These are phyloP conservation scores for Medicago truncatula DNA, from an alignment of 306 rosid species.

Conservation along the genomic window MtrunA17r5.0-ANR NC_053045.1:48173501-48174000, in stretches of 20 bases:
- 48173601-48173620: background rate
- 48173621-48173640: too few species aligned
- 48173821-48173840: conserved; percentile 83
- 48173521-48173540: conserved; percentile 85
- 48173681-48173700: too few species aligned
- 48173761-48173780: conserved; percentile 60
- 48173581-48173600: background rate
- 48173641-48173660: too few species aligned
- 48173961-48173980: too few species aligned
- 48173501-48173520: conserved; percentile 89
- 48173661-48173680: too few species aligned
- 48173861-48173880: conserved; percentile 43
- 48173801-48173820: conserved; percentile 90
- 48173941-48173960: too few species aligned
- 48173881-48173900: conserved; percentile 63
- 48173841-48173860: conserved; percentile 85
- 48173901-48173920: conserved; percentile 55
- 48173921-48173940: too few species aligned
- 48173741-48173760: background rate
- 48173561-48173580: conserved; percentile 77
- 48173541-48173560: conserved; percentile 92
- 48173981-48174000: too few species aligned
- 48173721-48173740: background rate
- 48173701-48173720: too few species aligned
- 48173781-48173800: conserved; percentile 82